Conservation (phyloP, 2,329 filamentous ascomycete species). For the Calonectria leucothoes region DNA sequence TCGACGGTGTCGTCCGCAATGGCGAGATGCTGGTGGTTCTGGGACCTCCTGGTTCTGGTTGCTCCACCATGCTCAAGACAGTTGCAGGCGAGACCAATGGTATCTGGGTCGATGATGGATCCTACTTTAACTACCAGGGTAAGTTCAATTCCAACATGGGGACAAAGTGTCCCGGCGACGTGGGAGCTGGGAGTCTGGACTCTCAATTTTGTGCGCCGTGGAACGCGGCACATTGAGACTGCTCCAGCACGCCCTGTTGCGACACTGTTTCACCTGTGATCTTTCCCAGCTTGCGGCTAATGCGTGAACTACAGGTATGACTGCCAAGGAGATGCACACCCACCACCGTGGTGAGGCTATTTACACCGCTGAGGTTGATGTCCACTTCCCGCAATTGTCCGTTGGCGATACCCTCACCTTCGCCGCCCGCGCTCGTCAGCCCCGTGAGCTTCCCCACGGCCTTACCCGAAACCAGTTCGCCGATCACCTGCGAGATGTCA, state of each 20-base stretch:
- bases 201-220: neutral
- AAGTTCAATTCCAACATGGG: constrained; percentile 32
- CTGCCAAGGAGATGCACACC: constrained; percentile 79
- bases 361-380: constrained; percentile 87
- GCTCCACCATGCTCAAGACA: constrained; percentile 87
- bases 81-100: constrained; percentile 87
- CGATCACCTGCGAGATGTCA: constrained; percentile 74
- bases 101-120: constrained; percentile 75
- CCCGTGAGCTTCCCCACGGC: constrained; percentile 69
- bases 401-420: constrained; percentile 86
- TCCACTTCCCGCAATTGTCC: constrained; percentile 81
- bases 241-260: neutral
- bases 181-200: constrained; percentile 1
- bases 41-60: constrained; percentile 79
- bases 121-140: constrained; percentile 87
- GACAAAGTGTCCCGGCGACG: constrained; percentile 11
- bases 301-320: constrained; percentile 60
- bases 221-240: neutral
- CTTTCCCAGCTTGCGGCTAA: constrained; percentile 10
- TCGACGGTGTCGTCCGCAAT: constrained; percentile 75
- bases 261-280: constrained; percentile 9
- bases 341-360: constrained; percentile 87
- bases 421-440: constrained; percentile 76
- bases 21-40: constrained; percentile 83
- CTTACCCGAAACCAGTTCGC: constrained; percentile 66